Base-by-base conservation (phyloP, 192 early-diverging fungal genomes). In the Lunasporangiospora selenospora region DNA sequence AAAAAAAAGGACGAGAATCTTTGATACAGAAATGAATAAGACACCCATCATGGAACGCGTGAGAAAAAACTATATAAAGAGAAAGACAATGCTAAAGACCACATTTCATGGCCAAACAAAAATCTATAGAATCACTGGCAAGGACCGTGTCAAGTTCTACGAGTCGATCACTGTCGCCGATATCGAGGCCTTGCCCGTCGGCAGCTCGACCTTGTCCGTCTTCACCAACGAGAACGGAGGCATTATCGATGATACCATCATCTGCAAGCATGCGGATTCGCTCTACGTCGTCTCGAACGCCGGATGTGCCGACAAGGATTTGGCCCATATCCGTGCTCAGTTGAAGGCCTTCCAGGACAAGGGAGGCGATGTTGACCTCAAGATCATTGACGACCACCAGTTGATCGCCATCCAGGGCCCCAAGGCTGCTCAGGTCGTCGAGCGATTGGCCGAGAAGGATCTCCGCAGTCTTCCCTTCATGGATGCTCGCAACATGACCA, bases 171-270 rank as follows among this genome's bases (percentile, higher is more conserved):
- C 93, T 1, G 95, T 97, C 4, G 97, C 86, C 33, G 97, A 99
- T 65, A 67, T 95, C 24, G 67, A 89, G 59, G 89, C 83, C 39
- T 80, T 99, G 27, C 90, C 90, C 13, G 84, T 89, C 3, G 93
- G 90, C 45, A 75, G 79, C 26, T 90, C 90, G 8, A 95, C 94
- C 11, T 79, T 99, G 9, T 95, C 96, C 23, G 81, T 99, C 50
- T 94, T 98, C 70, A 98, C 95, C 40, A 99, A 97, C 82, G 92
- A 93, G 61, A 81, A 91, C 34, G 97, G 97, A 33, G 97, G 97
- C 43, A 99, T 99, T 55, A 95, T 98, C 65, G 97, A 99, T 64
- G 97, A 99, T 71, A 97, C 94, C 13, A 93, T 99, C 65, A 87
- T 99, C 75, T 94, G 94, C 79, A 92, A 94, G 76, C 87, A 93